These are phyloP conservation scores for Gnetum montanum DNA, from an alignment of 75 land plant species.

Conservation along the genomic window DNA sequence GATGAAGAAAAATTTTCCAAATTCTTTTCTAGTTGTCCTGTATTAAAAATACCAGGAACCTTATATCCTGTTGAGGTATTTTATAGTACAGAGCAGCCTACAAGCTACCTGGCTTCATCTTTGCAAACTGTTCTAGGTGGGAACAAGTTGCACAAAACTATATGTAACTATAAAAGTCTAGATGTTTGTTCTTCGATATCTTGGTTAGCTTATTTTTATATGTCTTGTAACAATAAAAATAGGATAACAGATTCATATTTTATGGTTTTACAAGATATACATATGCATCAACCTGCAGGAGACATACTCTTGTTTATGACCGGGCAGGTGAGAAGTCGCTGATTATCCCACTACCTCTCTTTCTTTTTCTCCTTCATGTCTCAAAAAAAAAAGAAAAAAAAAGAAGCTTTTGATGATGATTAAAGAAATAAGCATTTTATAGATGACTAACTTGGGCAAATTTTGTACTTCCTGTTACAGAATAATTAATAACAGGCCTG, in stretches of 20 bases:
- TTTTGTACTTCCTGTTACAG: no score
- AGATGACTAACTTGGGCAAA: no score
- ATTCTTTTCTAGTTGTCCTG: slow-evolving; percentile 68
- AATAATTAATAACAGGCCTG: no score
- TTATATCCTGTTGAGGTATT: slow-evolving; percentile 80
- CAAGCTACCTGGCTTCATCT: slow-evolving; percentile 68
- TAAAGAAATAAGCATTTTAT: no score
- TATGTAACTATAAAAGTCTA: no score
- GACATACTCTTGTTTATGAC: slow-evolving; percentile 90
- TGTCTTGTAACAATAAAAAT: no score
- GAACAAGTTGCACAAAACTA: no score
- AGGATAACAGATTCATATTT: no score
- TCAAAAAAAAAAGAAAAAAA: no score
- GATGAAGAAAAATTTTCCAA: slow-evolving; percentile 85
- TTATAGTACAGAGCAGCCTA: slow-evolving; percentile 65
- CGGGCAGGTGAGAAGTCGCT: slow-evolving; percentile 56
- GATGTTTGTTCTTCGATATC: no score
- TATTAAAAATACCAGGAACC: slow-evolving; percentile 79
- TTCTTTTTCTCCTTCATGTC: background rate
- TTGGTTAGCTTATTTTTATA: no score
- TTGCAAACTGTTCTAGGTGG: slow-evolving; percentile 69
- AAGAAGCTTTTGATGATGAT: no score
- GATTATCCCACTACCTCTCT: background rate
- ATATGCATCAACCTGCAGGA: slow-evolving; percentile 72
- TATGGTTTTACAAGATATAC: slow-evolving; percentile 46